A percentile compares a stretch with the other conserved stretches of the same genome.
phyloP scores from a whole-genome alignment of 768 basidiomycete genomes.

The Leccinum arenicola region DNA sequence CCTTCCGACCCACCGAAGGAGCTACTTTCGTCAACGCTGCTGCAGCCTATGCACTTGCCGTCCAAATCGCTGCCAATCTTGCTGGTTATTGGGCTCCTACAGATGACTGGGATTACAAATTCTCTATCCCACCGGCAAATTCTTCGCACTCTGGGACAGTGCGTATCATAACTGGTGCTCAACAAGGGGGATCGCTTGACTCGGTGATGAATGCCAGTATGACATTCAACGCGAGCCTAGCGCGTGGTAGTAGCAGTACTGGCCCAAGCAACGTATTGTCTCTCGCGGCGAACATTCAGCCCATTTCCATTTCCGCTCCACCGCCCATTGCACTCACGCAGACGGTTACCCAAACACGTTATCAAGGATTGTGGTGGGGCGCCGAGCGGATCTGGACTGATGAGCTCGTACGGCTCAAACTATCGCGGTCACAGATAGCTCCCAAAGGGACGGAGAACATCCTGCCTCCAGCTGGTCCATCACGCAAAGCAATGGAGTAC shows the following conservation, averaged over 20 bases:
- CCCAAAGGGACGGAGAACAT: constrained; percentile 62
- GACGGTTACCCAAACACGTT: constrained; percentile 50
- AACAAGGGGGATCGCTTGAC: constrained; percentile 33
- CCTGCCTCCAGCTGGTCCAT: constrained; percentile 58
- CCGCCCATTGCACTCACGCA: constrained; percentile 24
- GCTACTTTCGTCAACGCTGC: constrained; percentile 49
- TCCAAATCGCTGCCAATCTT: constrained; percentile 66
- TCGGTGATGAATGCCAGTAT: constrained; percentile 47
- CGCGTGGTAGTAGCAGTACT: not conserved
- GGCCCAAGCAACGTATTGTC: constrained; percentile 8
- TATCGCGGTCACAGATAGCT: constrained; percentile 63
- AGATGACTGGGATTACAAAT: constrained; percentile 68
- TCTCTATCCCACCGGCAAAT: constrained; percentile 36
- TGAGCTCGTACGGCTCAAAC: constrained; percentile 78
- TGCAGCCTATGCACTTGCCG: constrained; percentile 64
- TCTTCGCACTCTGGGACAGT: constrained; percentile 7
- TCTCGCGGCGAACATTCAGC: not conserved
- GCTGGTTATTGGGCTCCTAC: constrained; percentile 68
- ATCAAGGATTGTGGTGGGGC: constrained; percentile 89
- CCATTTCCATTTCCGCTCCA: constrained; percentile 15
- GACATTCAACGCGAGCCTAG: constrained; percentile 38
- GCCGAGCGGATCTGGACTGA: constrained; percentile 85
- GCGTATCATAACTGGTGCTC: constrained; percentile 6
- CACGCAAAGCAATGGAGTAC: constrained; percentile 30
- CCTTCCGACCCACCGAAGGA: constrained; percentile 47